These are phyloP conservation scores for Blastobotrys americana DNA, from an alignment of 805 yeast genomes.

Conservation along the genomic window DNA sequence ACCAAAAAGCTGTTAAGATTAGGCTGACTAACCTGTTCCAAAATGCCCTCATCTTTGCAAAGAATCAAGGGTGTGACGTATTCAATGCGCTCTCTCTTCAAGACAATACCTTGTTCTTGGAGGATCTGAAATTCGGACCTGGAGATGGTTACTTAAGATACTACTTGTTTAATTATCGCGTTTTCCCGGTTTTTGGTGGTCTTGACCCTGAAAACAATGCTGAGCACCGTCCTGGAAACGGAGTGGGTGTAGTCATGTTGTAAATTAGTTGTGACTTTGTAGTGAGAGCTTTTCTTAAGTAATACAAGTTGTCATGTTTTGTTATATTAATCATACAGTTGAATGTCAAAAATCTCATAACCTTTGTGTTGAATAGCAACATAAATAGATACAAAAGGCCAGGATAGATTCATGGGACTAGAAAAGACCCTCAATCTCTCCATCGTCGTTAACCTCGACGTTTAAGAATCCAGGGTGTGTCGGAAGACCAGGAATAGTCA, in stretches of 20 bases:
- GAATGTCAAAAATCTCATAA: slow-evolving; percentile 9
- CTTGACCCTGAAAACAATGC: slow-evolving; percentile 49
- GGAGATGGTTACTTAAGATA: slow-evolving; percentile 92
- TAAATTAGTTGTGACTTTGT: slow-evolving; percentile 28
- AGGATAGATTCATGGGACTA: slow-evolving; percentile 31
- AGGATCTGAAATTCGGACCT: slow-evolving; percentile 77
- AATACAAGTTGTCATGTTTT: too few species aligned
- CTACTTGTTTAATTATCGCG: slow-evolving; percentile 83
- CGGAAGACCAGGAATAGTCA: slow-evolving; percentile 95
- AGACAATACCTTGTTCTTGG: slow-evolving; percentile 79
- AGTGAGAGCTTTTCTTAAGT: too few species aligned
- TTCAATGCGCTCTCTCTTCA: slow-evolving; percentile 89
- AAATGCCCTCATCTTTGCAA: slow-evolving; percentile 73
- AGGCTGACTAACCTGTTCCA: slow-evolving; percentile 56
- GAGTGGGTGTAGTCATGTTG: slow-evolving; percentile 84
- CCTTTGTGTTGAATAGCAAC: slow-evolving; percentile 5
- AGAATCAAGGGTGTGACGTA: slow-evolving; percentile 67
- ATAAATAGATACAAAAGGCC: not conserved
- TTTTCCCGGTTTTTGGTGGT: slow-evolving; percentile 79
- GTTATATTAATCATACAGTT: too few species aligned
- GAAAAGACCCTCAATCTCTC: slow-evolving; percentile 89
- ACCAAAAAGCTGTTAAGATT: slow-evolving; percentile 37
- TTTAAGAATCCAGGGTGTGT: slow-evolving; percentile 96
- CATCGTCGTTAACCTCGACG: slow-evolving; percentile 87
- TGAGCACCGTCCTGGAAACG: slow-evolving; percentile 55